Evolutionary conservation across 352 stramenopile species (phyloP).

Genomic region (Halophytophthora polymorphica): DNA sequence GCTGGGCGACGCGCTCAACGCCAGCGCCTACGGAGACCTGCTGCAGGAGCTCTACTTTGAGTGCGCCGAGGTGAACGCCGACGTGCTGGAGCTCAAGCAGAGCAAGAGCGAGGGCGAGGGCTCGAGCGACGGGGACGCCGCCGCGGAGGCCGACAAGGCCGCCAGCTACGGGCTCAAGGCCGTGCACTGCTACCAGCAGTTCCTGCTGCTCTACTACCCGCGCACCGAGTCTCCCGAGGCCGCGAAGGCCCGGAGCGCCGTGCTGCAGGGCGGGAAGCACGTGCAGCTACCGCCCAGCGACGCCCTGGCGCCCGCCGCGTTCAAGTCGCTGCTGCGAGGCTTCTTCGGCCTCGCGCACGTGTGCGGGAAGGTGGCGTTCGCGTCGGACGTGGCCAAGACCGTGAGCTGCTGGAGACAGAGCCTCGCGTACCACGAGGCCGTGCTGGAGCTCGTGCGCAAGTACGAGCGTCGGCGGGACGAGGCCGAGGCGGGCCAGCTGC

Average conservation of each 20-base stretch:
- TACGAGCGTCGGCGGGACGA: conserved; percentile 26
- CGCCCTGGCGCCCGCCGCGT: conserved; percentile 31
- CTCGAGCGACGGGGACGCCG: too few relatives aligned
- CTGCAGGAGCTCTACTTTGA: conserved; percentile 73
- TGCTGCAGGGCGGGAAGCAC: conserved; percentile 28
- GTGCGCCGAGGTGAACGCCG: conserved; percentile 49
- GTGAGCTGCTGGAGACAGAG: conserved; percentile 58
- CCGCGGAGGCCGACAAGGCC: conserved; percentile 35
- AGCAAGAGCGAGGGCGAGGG: conserved; percentile 25
- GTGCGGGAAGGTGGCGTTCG: conserved; percentile 53
- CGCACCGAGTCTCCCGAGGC: conserved; percentile 1
- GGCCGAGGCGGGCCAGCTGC: conserved; percentile 20
- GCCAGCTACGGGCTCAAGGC: conserved; percentile 57
- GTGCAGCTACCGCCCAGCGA: conserved; percentile 28
- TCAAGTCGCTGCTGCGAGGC: conserved; percentile 44
- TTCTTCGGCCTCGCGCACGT: conserved; percentile 64
- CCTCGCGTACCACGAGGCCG: conserved; percentile 45
- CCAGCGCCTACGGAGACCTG: conserved; percentile 43
- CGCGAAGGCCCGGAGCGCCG: conserved; percentile 12
- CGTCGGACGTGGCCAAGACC: conserved; percentile 41
- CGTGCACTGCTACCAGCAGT: conserved; percentile 70
- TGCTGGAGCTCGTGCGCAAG: conserved; percentile 38
- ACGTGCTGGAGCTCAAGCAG: conserved; percentile 66
- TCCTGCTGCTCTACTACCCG: conserved; percentile 64
- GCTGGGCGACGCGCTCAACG: conserved; percentile 45